Evolutionary conservation across 495 filamentous ascomycete genomes (phyloP).

Genomic region (Sordaria brevicollis): DNA sequence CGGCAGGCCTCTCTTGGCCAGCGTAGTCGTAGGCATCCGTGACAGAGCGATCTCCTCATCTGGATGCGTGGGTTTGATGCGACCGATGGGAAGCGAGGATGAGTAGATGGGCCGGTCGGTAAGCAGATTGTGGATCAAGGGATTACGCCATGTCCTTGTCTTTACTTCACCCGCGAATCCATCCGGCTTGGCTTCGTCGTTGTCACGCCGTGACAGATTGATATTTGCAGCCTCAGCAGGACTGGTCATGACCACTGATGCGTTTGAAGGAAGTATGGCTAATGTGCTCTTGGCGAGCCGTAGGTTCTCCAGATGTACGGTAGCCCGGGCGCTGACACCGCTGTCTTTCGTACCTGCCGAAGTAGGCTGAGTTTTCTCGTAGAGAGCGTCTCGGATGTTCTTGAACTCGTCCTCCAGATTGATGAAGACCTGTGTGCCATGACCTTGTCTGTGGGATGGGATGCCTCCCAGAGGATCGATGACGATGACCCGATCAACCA

Average conservation of each 20-base stretch:
- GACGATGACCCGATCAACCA: slow-evolving; percentile 78
- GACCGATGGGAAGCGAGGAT: slow-evolving; percentile 70
- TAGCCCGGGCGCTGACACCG: neutral
- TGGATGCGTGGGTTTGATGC: slow-evolving; percentile 29
- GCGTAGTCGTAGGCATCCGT: slow-evolving; percentile 51
- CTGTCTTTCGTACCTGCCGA: neutral
- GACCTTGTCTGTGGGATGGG: slow-evolving; percentile 54
- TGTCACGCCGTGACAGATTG: slow-evolving; percentile 18
- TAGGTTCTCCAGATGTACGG: slow-evolving; percentile 60
- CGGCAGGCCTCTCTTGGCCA: slow-evolving; percentile 85
- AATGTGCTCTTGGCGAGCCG: slow-evolving; percentile 55
- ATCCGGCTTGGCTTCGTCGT: slow-evolving; percentile 28
- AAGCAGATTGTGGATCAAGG: slow-evolving; percentile 90
- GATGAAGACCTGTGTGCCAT: slow-evolving; percentile 77
- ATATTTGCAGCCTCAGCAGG: slow-evolving; percentile 66
- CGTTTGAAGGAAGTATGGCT: slow-evolving; percentile 69
- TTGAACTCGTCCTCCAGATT: slow-evolving; percentile 89
- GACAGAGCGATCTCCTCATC: neutral
- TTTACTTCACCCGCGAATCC: slow-evolving; percentile 53
- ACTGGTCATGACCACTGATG: slow-evolving; percentile 80
- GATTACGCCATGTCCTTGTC: slow-evolving; percentile 72
- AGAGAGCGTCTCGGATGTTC: slow-evolving; percentile 52
- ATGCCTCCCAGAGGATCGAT: slow-evolving; percentile 85
- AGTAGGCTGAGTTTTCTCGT: neutral
- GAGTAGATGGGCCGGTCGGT: slow-evolving; percentile 91